Conservation (phyloP, 2,329 filamentous ascomycete species). For the Colletotrichum echinochloae region DNA sequence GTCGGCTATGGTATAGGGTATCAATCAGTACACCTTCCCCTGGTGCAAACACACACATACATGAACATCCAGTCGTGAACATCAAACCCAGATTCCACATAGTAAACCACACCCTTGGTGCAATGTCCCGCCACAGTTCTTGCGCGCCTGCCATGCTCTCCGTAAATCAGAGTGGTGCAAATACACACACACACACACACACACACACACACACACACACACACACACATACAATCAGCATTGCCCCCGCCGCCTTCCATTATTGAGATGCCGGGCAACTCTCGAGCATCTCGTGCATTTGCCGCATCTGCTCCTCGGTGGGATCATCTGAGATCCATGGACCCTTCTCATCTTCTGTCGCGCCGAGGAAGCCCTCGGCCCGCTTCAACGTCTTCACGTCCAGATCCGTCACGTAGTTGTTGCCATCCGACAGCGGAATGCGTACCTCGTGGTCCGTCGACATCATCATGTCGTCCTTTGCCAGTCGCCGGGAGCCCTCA, state of each 20-base stretch:
- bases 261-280: constrained; percentile 42
- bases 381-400: constrained; percentile 91
- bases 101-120: constrained; percentile 17
- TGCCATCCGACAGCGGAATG: constrained; percentile 79
- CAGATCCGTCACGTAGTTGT: constrained; percentile 89
- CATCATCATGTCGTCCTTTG: constrained; percentile 99
- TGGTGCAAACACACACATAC: constrained; percentile 12
- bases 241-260: constrained; percentile 9
- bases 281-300: constrained; percentile 66
- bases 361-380: constrained; percentile 84
- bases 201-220: too few relatives aligned
- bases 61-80: constrained; percentile 28
- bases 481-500: constrained; percentile 86
- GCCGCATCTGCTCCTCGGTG: constrained; percentile 69
- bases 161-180: too few relatives aligned
- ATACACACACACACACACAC: neutral
- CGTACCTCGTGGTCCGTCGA: constrained; percentile 95
- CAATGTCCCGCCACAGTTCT: neutral
- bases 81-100: constrained; percentile 11
- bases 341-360: constrained; percentile 89
- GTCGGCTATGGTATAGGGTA: constrained; percentile 31
- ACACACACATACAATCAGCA: too few relatives aligned
- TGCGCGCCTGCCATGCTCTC: constrained; percentile 19
- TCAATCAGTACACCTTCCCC: constrained; percentile 32
- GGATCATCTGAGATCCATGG: constrained; percentile 83